phyloP scores from a whole-genome alignment of 768 basidiomycete genomes.

The Podaxis sp. region DNA sequence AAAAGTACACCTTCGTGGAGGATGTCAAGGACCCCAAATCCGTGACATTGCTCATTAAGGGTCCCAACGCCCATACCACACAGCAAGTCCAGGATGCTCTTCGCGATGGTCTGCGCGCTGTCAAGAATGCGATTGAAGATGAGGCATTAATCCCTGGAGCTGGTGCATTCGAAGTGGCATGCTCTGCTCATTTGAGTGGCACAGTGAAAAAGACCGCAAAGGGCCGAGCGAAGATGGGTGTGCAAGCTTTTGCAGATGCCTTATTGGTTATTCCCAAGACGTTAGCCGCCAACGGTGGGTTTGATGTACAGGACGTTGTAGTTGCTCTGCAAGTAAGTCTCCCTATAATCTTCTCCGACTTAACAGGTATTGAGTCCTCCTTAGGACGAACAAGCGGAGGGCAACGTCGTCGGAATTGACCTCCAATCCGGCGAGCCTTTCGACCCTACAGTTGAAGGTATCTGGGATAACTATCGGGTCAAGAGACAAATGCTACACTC shows the following conservation, averaged over 20 bases:
- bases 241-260: slow-evolving; percentile 96
- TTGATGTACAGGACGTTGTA: slow-evolving; percentile 94
- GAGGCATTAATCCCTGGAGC: slow-evolving; percentile 89
- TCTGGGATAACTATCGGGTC: slow-evolving; percentile 99
- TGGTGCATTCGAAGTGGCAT: slow-evolving; percentile 95
- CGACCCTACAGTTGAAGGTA: slow-evolving; percentile 92
- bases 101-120: slow-evolving; percentile 91
- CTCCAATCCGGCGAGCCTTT: slow-evolving; percentile 93
- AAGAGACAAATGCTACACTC: slow-evolving; percentile 99
- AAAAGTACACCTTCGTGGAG: slow-evolving; percentile 97
- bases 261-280: slow-evolving; percentile 95
- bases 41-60: slow-evolving; percentile 96
- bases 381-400: slow-evolving; percentile 92
- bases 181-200: slow-evolving; percentile 79
- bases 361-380: background rate
- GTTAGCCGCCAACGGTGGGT: slow-evolving; percentile 92
- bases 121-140: slow-evolving; percentile 97
- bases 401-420: slow-evolving; percentile 90
- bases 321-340: slow-evolving; percentile 78
- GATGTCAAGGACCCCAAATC: slow-evolving; percentile 94
- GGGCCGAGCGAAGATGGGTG: slow-evolving; percentile 94
- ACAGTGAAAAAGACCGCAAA: slow-evolving; percentile 83
- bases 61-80: slow-evolving; percentile 94
- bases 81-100: slow-evolving; percentile 98
- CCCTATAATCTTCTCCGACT: background rate